These are phyloP conservation scores for Neurospora sp. DNA, from an alignment of 2,329 filamentous ascomycete genomes.

Conservation along the genomic window DNA sequence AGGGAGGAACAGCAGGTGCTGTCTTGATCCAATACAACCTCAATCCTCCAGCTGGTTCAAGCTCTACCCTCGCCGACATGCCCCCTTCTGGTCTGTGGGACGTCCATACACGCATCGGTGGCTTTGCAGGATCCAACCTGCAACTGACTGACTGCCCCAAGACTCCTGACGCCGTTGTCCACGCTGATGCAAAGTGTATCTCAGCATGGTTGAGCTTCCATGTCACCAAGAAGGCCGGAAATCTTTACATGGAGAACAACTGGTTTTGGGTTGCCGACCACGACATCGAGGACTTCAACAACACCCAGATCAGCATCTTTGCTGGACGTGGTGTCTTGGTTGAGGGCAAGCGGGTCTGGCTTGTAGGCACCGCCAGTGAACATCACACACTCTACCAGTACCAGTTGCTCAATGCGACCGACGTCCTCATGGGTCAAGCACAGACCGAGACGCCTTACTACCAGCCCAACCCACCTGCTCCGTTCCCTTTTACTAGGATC, in stretches of 20 bases:
- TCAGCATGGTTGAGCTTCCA: slow-evolving; percentile 31
- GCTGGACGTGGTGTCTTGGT: slow-evolving; percentile 38
- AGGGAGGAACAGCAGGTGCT: slow-evolving; percentile 57
- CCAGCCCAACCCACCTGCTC: slow-evolving; percentile 53
- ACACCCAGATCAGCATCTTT: slow-evolving; percentile 38
- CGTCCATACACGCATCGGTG: slow-evolving; percentile 64
- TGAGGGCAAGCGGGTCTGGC: slow-evolving; percentile 42
- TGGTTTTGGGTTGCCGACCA: slow-evolving; percentile 42
- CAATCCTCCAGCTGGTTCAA: slow-evolving; percentile 26
- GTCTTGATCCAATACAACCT: slow-evolving; percentile 67
- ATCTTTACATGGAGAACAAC: slow-evolving; percentile 37
- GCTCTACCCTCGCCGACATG: slow-evolving; percentile 3
- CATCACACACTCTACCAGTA: slow-evolving; percentile 62
- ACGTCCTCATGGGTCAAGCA: slow-evolving; percentile 53
- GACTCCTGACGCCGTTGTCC: slow-evolving; percentile 21
- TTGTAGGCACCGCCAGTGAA: slow-evolving; percentile 55
- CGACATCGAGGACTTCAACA: slow-evolving; percentile 36
- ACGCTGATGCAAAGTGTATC: slow-evolving; percentile 24
- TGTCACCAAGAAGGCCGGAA: slow-evolving; percentile 27
- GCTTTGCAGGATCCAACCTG: slow-evolving; percentile 57
- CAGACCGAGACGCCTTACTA: slow-evolving; percentile 66
- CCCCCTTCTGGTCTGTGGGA: slow-evolving; percentile 57
- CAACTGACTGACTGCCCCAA: slow-evolving; percentile 59
- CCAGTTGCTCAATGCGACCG: slow-evolving; percentile 47
- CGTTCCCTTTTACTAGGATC: slow-evolving; percentile 41